Conservation (phyloP, 2,329 filamentous ascomycete genomes). For the Eurotiales sp. region DNA sequence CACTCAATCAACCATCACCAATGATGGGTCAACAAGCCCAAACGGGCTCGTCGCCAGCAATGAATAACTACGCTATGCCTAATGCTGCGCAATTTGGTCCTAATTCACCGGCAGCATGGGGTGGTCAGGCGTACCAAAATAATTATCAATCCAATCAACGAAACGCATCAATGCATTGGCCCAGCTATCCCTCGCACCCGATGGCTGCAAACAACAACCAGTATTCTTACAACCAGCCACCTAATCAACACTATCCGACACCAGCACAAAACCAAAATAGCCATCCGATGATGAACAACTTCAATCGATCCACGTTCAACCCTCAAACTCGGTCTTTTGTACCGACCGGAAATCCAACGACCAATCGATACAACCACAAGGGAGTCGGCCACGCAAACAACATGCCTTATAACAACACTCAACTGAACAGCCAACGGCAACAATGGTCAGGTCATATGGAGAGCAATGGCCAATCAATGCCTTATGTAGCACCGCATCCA, state of each 20-base stretch:
- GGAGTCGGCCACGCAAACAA: conserved; percentile 26
- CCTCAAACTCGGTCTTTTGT: conserved; percentile 92
- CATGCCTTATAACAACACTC: conserved; percentile 28
- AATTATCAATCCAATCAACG: conserved; percentile 34
- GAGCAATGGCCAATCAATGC: conserved; percentile 8
- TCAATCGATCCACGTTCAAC: conserved; percentile 82
- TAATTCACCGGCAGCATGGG: conserved; percentile 28
- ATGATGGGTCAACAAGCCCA: conserved; percentile 34
- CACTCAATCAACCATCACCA: conserved; percentile 35
- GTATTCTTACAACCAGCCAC: conserved; percentile 77
- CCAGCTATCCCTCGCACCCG: conserved; percentile 33
- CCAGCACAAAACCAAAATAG: conserved; percentile 69
- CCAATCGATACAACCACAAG: conserved; percentile 31
- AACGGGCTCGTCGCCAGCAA: conserved; percentile 34
- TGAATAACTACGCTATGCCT: conserved; percentile 35
- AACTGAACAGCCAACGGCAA: conserved; percentile 24
- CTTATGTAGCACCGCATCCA: conserved; percentile 8
- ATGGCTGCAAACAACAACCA: conserved; percentile 42
- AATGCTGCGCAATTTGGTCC: conserved; percentile 30
- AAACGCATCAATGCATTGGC: conserved; percentile 39
- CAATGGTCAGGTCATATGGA: conserved; percentile 11
- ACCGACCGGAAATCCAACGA: conserved; percentile 51
- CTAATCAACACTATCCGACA: conserved; percentile 53
- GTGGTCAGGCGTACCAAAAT: conserved; percentile 28
- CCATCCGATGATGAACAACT: conserved; percentile 80